These are phyloP conservation scores for Inga laurina DNA, from an alignment of 306 rosid genomes.

Conservation along the genomic window DNA sequence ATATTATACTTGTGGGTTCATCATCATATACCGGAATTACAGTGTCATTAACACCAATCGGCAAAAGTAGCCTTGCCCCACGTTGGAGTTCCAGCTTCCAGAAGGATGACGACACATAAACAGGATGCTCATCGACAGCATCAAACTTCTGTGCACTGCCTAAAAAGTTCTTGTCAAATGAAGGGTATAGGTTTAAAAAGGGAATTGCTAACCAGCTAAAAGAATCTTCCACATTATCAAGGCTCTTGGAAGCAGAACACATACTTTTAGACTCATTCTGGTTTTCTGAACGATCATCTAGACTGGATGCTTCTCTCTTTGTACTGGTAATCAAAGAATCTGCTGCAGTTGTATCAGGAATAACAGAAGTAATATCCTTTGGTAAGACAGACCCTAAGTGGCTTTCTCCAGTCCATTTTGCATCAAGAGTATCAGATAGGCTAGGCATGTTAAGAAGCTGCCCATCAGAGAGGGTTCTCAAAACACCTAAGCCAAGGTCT, in stretches of 20 bases:
- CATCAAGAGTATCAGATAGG: conserved; percentile 89
- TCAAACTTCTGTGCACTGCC: conserved; percentile 62
- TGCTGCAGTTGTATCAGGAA: conserved; percentile 48
- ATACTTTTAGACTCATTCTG: conserved; percentile 45
- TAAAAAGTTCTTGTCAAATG: conserved; percentile 59
- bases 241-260: conserved; percentile 45
- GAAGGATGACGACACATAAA: conserved; percentile 60
- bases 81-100: conserved; percentile 73
- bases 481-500: conserved; percentile 44
- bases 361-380: conserved; percentile 42
- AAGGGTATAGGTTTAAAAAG: conserved; percentile 67
- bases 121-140: conserved; percentile 57
- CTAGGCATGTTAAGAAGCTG: conserved; percentile 51
- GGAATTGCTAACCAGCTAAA: conserved; percentile 73
- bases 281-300: conserved; percentile 56
- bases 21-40: conserved; percentile 91
- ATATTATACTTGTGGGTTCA: conserved; percentile 87
- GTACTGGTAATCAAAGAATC: conserved; percentile 43
- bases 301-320: conserved; percentile 30
- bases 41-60: conserved; percentile 70
- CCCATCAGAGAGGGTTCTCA: conserved; percentile 74
- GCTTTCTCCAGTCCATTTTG: conserved; percentile 80
- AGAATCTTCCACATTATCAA: conserved; percentile 62
- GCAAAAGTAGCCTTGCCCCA: conserved; percentile 78
- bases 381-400: conserved; percentile 44